Base-by-base conservation (phyloP, 2,329 filamentous ascomycete genomes). In the Neonectria magnoliae region DNA sequence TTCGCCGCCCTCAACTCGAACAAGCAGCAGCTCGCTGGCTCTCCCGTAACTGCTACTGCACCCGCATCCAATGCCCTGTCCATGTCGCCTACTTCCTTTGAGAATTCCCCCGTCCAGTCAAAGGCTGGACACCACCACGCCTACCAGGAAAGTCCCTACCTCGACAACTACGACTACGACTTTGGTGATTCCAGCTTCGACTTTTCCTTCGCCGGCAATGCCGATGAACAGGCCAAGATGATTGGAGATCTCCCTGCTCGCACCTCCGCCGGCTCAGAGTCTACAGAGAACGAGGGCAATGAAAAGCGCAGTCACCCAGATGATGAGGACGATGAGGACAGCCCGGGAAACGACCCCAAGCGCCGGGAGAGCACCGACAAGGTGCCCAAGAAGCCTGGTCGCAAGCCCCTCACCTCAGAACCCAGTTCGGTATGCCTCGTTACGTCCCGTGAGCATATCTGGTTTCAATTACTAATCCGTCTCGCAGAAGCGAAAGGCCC, bases 391-490 rank as follows among this genome's bases (percentile, higher is more conserved):
- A 99, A 98, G 82, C 95, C 96, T 5, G 96, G 96, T 55, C 89
- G 96, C 68, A 99, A 99, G 84, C 96, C 95, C 20, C 85, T 98
- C 74, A 98, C 93, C 52, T 97, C 93, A 22, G 96, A 98, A 80
- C 96, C 96, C 25, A 98, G 93, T 72, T 96, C 94, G 71, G 95
- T 98, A 90, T 84, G 94, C 88, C 52, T 62, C 60, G 18, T 50
- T 25, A 8, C 41, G 38, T 11, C 13, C n/a, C 48, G 20, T n/a
- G 50, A 11, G 56, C 25, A 29, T 47, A 22, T 48, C 25, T 6
- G 44, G 44, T 13, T 58, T 58, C 31, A n/a, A 20, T 51, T 70
- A 55, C 68, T 69, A 63, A 69, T 56, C 16, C 13, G 36, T 14
- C 38, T 8, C 14, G 36, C 68, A 97, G 93, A 97, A 97, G 82